These are phyloP conservation scores for Akanthomyces muscarius DNA, from an alignment of 2,329 filamentous ascomycete species.

Conservation along the genomic window DNA sequence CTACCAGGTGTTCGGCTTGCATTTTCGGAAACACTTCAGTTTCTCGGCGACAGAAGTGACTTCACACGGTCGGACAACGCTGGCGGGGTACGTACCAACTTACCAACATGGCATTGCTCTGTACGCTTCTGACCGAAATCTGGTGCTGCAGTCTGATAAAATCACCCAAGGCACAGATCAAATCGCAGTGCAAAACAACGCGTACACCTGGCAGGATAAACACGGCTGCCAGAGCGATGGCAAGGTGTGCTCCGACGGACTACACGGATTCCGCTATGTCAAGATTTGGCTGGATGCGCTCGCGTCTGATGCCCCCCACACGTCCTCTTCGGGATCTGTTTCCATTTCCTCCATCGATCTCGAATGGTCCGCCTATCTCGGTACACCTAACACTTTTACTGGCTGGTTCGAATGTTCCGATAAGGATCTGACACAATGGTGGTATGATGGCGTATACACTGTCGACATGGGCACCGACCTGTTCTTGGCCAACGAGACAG, in stretches of 20 bases:
- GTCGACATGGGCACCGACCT: slow-evolving; percentile 45
- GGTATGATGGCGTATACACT: slow-evolving; percentile 51
- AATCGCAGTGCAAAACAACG: slow-evolving; percentile 39
- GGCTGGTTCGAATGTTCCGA: slow-evolving; percentile 53
- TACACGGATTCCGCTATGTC: slow-evolving; percentile 51
- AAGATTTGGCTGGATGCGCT: slow-evolving; percentile 45
- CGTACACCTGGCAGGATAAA: slow-evolving; percentile 43
- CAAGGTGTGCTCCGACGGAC: slow-evolving; percentile 47
- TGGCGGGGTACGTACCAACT: slow-evolving; percentile 22
- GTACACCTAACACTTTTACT: slow-evolving; percentile 45
- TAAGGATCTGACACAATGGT: slow-evolving; percentile 45
- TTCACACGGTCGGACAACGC: slow-evolving; percentile 47
- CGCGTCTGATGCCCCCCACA: slow-evolving; percentile 40
- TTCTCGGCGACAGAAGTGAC: slow-evolving; percentile 41
- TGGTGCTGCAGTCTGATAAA: slow-evolving; percentile 21
- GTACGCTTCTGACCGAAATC: background rate
- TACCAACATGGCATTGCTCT: background rate
- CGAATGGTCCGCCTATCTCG: slow-evolving; percentile 42
- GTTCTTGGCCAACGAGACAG: slow-evolving; percentile 45
- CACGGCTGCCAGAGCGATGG: slow-evolving; percentile 40
- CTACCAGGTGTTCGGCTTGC: slow-evolving; percentile 41
- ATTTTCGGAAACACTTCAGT: slow-evolving; percentile 47
- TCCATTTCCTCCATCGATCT: slow-evolving; percentile 40
- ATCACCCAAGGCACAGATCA: slow-evolving; percentile 47
- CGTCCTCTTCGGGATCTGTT: slow-evolving; percentile 39